These are phyloP conservation scores for Mucor ambiguus DNA, from an alignment of 371 early-diverging fungal species.

Conservation along the genomic window DNA sequence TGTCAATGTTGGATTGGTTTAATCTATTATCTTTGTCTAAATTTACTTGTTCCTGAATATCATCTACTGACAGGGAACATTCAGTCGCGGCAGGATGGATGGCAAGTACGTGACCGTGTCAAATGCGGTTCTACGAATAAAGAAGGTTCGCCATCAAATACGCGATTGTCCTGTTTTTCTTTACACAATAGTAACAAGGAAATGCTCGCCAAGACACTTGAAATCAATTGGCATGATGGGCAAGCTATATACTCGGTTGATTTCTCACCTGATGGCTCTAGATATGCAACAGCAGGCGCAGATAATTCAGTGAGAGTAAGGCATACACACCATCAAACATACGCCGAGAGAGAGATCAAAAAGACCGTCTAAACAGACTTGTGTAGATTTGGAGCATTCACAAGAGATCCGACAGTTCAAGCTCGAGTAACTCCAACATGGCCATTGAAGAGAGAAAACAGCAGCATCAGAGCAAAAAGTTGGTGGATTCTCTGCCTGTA, in stretches of 20 bases:
- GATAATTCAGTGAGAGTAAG: slow-evolving; percentile 87
- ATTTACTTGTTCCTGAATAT: too few relatives aligned
- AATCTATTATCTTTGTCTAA: not conserved
- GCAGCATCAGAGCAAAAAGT: slow-evolving; percentile 11
- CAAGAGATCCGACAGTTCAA: slow-evolving; percentile 21
- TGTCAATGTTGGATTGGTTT: too few relatives aligned
- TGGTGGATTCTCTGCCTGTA: slow-evolving; percentile 51
- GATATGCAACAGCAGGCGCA: slow-evolving; percentile 92
- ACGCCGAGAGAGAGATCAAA: not conserved
- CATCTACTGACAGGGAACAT: too few relatives aligned
- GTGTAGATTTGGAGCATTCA: slow-evolving; percentile 71
- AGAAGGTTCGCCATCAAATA: slow-evolving; percentile 1
- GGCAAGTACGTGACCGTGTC: slow-evolving; percentile 5
- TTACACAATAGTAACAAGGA: not conserved
- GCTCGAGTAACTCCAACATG: not conserved
- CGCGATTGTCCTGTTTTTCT: slow-evolving; percentile 8
- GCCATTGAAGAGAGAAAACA: slow-evolving; percentile 13
- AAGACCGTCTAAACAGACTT: not conserved
- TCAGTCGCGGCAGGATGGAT: not conserved
- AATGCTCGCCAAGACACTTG: slow-evolving; percentile 59
- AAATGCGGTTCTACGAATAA: not conserved
- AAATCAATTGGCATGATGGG: slow-evolving; percentile 95
- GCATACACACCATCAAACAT: not conserved
- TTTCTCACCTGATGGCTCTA: slow-evolving; percentile 73
- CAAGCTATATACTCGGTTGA: slow-evolving; percentile 90